phyloP scores from a whole-genome alignment of 768 basidiomycete species.

The Tephrocybe sp. region DNA sequence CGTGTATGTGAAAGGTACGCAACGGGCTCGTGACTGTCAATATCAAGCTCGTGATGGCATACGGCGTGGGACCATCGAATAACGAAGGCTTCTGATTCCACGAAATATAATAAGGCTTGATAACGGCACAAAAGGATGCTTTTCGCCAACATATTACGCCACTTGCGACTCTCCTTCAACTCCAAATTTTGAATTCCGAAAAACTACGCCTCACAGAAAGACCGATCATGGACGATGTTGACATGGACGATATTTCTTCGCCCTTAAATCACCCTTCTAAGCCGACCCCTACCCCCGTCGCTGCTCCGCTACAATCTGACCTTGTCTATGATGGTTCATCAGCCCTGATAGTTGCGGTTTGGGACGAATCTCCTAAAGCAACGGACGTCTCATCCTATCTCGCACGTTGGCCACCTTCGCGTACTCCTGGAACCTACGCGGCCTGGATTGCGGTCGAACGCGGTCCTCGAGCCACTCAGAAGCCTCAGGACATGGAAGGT shows the following conservation, averaged over 20 bases:
- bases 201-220: background rate
- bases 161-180: background rate
- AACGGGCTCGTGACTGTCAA: background rate
- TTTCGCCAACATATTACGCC: background rate
- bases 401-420: constrained; percentile 38
- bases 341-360: constrained; percentile 19
- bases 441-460: constrained; percentile 36
- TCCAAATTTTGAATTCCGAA: background rate
- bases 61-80: background rate
- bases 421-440: constrained; percentile 28
- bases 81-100: background rate
- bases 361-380: constrained; percentile 25
- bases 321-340: constrained; percentile 14
- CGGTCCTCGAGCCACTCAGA: constrained; percentile 13
- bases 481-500: constrained; percentile 7
- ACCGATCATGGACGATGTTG: constrained; percentile 12
- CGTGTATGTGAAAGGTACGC: background rate
- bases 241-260: constrained; percentile 10
- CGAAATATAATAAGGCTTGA: background rate
- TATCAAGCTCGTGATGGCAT: background rate
- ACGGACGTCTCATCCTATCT: constrained; percentile 27
- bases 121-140: background rate
- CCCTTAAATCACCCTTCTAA: background rate
- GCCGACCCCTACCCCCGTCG: constrained; percentile 3
- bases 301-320: constrained; percentile 15